A percentile compares a stretch with the other conserved stretches of the same genome.
Conservation (phyloP, 768 basidiomycete genomes). For the Amanita subjunquillea region DNA sequence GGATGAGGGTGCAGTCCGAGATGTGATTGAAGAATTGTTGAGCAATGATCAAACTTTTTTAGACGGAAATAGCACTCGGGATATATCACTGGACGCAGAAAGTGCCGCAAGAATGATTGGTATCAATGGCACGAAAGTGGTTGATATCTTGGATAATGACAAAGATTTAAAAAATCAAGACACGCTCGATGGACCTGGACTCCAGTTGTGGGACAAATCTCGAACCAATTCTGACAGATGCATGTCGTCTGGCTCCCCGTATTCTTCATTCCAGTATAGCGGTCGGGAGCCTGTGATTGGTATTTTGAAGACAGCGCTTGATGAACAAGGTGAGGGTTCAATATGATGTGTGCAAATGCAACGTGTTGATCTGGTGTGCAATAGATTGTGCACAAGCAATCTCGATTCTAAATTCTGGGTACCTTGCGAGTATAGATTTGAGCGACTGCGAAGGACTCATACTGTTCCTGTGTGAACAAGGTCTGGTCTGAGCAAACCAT, state of each 20-base stretch:
- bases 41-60: slow-evolving; percentile 4
- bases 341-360: not conserved
- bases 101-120: slow-evolving; percentile 29
- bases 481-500: slow-evolving; percentile 14
- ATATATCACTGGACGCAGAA: slow-evolving; percentile 18
- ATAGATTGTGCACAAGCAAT: slow-evolving; percentile 30
- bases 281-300: slow-evolving; percentile 13
- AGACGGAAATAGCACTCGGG: slow-evolving; percentile 8
- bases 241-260: not conserved
- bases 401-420: slow-evolving; percentile 31
- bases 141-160: slow-evolving; percentile 33
- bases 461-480: slow-evolving; percentile 25
- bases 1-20: slow-evolving; percentile 29
- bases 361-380: slow-evolving; percentile 1
- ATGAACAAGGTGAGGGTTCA: slow-evolving; percentile 21
- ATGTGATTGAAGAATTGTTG: slow-evolving; percentile 19
- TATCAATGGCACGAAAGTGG: slow-evolving; percentile 27
- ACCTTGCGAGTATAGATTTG: slow-evolving; percentile 22
- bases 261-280: slow-evolving; percentile 9
- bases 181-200: slow-evolving; percentile 1
- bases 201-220: slow-evolving; percentile 5
- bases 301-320: slow-evolving; percentile 21
- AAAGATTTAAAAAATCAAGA: slow-evolving; percentile 16
- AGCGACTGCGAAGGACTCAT: slow-evolving; percentile 10
- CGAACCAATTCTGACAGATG: not conserved